These are phyloP conservation scores for Eucalyptus paniculata DNA, from an alignment of 345 rosid species.

Conservation along the genomic window DNA sequence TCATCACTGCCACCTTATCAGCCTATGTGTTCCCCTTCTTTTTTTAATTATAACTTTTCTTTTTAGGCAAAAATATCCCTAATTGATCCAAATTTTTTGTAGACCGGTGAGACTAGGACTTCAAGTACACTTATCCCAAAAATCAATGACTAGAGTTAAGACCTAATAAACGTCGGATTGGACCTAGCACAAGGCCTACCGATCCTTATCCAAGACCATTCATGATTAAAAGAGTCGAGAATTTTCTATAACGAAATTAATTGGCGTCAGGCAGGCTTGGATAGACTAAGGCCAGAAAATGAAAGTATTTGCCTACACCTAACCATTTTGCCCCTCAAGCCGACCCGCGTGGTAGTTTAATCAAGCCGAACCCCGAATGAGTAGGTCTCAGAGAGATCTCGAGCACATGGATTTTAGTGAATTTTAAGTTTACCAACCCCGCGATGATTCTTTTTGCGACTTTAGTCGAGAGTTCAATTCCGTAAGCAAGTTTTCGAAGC, in stretches of 20 bases:
- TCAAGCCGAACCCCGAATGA: neutral
- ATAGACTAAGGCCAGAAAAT: neutral
- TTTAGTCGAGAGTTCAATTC: neutral
- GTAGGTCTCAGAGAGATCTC: neutral
- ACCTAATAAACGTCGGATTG: too few species aligned
- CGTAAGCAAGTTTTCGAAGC: neutral
- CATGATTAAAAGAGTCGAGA: too few species aligned
- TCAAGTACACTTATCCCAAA: too few species aligned
- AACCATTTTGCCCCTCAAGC: neutral
- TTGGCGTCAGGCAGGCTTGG: neutral
- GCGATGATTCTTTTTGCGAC: neutral
- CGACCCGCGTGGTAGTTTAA: neutral
- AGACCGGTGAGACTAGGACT: accelerated
- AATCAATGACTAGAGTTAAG: too few species aligned
- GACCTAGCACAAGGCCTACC: too few species aligned
- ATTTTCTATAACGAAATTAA: too few species aligned
- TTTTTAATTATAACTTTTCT: too few species aligned
- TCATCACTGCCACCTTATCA: accelerated
- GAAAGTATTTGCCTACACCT: neutral
- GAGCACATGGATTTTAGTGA: neutral
- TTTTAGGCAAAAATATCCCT: too few species aligned
- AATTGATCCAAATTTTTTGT: accelerated
- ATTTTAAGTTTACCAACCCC: neutral
- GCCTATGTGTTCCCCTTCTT: too few species aligned
- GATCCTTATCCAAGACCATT: too few species aligned